phyloP scores from a whole-genome alignment of 1,284 basidiomycete genomes.

The Spongispora temasekensis region DNA sequence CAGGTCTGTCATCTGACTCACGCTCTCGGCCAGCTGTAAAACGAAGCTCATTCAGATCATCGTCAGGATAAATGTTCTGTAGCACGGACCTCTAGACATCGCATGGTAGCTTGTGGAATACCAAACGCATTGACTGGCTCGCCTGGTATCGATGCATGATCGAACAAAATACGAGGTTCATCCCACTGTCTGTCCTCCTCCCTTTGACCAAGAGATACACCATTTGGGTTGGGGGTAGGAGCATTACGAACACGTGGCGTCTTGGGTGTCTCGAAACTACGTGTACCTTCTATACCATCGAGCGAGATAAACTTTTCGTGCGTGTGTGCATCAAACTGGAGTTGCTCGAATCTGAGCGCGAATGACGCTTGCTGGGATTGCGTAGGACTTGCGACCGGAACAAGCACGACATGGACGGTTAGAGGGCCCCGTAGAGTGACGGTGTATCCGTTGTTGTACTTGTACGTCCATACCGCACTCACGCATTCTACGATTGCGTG shows the following conservation, averaged over 20 bases:
- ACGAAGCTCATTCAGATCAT: slow-evolving; percentile 8
- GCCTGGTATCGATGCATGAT: slow-evolving; percentile 62
- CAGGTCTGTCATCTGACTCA: slow-evolving; percentile 72
- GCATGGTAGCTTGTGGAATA: slow-evolving; percentile 82
- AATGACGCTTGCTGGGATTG: slow-evolving; percentile 26
- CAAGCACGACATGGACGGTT: slow-evolving; percentile 57
- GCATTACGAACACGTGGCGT: slow-evolving; percentile 41
- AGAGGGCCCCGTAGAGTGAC: slow-evolving; percentile 72
- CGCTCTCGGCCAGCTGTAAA: slow-evolving; percentile 69
- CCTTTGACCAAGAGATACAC: slow-evolving; percentile 21
- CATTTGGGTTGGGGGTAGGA: slow-evolving; percentile 43
- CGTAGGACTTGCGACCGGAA: slow-evolving; percentile 27
- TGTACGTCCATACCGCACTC: slow-evolving; percentile 73
- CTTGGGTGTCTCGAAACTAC: slow-evolving; percentile 43
- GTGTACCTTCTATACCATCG: slow-evolving; percentile 55
- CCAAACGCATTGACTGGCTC: slow-evolving; percentile 84
- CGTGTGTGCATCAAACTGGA: slow-evolving; percentile 66
- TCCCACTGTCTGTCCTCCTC: slow-evolving; percentile 62
- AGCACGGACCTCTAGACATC: slow-evolving; percentile 69
- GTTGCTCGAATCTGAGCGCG: slow-evolving; percentile 62
- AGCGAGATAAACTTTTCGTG: slow-evolving; percentile 71
- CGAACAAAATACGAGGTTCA: slow-evolving; percentile 57
- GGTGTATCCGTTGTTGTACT: slow-evolving; percentile 71
- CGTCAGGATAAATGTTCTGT: not conserved
- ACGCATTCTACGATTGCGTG: slow-evolving; percentile 67